A percentile compares a stretch with the other conserved stretches of the same genome.
These are phyloP conservation scores for Rhodomyrtus tomentosa DNA, from an alignment of 345 rosid genomes.

Conservation along the genomic window DNA sequence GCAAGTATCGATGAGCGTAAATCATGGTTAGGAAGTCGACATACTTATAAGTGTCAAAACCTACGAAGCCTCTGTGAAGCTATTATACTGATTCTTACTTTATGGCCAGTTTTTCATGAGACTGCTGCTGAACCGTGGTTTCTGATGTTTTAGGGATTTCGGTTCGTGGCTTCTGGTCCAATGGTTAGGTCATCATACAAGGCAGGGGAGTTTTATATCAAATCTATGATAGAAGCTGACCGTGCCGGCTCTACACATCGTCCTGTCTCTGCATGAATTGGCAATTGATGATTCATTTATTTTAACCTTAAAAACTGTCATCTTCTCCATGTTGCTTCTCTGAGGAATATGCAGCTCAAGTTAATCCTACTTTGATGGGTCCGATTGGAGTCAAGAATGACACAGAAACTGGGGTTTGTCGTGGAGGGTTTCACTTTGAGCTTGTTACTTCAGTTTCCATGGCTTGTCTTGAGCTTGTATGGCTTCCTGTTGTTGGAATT, in stretches of 20 bases:
- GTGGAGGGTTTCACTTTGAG: not conserved
- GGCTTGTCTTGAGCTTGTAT: not conserved
- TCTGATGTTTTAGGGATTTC: constrained; percentile 63
- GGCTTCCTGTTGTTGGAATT: not conserved
- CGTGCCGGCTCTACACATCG: constrained; percentile 43
- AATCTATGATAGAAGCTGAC: constrained; percentile 91
- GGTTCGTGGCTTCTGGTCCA: constrained; percentile 97
- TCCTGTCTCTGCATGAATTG: constrained; percentile 2
- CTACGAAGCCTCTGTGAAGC: not conserved
- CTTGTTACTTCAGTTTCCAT: not conserved
- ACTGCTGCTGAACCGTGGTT: not conserved
- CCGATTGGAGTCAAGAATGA: not conserved
- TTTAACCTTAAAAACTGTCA: not conserved
- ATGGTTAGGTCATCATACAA: constrained; percentile 99
- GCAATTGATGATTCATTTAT: not conserved
- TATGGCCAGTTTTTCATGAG: not conserved
- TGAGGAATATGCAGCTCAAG: not conserved
- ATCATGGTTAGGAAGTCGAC: not conserved
- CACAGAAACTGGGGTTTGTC: not conserved
- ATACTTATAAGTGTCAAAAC: not conserved
- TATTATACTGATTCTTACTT: not conserved
- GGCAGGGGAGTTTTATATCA: constrained; percentile 97
- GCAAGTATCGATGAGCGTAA: not conserved
- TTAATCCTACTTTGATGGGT: not conserved
- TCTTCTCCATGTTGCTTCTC: not conserved